A percentile compares a stretch with the other conserved stretches of the same genome.
Evolutionary conservation across 2,329 filamentous ascomycete species (phyloP).

Genomic region (Escovopsis weberi): DNA sequence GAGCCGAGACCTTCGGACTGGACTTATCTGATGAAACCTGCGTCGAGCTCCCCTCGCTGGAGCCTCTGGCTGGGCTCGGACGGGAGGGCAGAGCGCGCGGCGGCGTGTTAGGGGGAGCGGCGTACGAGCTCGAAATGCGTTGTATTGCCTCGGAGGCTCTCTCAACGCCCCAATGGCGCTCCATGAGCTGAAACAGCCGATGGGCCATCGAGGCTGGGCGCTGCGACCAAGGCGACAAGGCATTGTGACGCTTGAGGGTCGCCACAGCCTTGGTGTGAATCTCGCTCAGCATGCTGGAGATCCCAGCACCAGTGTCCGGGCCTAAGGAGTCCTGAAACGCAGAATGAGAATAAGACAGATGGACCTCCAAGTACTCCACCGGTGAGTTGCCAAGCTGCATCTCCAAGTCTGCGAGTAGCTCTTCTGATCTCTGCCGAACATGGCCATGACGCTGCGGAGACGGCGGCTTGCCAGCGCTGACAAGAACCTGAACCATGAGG

Average conservation of each 20-base stretch:
- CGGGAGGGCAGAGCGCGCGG: not conserved
- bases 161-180: slow-evolving; percentile 32
- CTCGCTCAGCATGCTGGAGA: slow-evolving; percentile 29
- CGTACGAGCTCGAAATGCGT: slow-evolving; percentile 11
- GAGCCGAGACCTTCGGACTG: not conserved
- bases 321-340: slow-evolving; percentile 29
- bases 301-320: slow-evolving; percentile 14
- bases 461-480: slow-evolving; percentile 12
- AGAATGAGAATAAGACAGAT: slow-evolving; percentile 41
- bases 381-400: slow-evolving; percentile 35
- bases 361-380: slow-evolving; percentile 36
- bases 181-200: slow-evolving; percentile 29
- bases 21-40: not conserved
- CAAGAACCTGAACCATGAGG: slow-evolving; percentile 31
- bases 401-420: slow-evolving; percentile 45
- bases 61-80: not conserved
- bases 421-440: slow-evolving; percentile 31
- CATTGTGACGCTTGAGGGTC: slow-evolving; percentile 32
- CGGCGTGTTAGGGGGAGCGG: not conserved
- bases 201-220: slow-evolving; percentile 20
- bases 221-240: slow-evolving; percentile 37
- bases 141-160: slow-evolving; percentile 29
- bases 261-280: slow-evolving; percentile 39
- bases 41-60: not conserved
- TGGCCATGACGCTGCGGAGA: slow-evolving; percentile 9